These are phyloP conservation scores for Leccinum truebloodii DNA, from an alignment of 768 basidiomycete genomes.

Conservation along the genomic window DNA sequence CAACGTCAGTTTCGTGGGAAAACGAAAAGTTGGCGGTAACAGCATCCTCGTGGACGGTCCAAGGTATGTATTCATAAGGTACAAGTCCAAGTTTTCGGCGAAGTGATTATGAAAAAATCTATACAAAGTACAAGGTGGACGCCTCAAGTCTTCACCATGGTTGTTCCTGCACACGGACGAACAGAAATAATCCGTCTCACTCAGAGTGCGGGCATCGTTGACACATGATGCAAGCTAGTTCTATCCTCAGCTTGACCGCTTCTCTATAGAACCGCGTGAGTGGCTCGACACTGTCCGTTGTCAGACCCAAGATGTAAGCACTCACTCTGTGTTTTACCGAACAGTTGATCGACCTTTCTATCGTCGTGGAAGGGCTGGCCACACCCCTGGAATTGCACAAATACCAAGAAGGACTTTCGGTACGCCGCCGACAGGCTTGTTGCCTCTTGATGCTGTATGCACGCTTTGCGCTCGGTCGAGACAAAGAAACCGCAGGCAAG, in stretches of 20 bases:
- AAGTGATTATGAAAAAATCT: background rate
- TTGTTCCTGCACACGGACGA: constrained; percentile 57
- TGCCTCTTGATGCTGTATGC: constrained; percentile 4
- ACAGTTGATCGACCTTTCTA: constrained; percentile 55
- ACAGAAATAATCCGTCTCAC: constrained; percentile 63
- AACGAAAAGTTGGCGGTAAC: background rate
- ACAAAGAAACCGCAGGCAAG: constrained; percentile 9
- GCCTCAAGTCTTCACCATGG: constrained; percentile 49
- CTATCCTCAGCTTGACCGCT: constrained; percentile 53
- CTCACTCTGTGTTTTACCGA: constrained; percentile 64
- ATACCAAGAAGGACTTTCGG: constrained; percentile 30
- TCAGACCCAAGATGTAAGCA: constrained; percentile 15
- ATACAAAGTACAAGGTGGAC: constrained; percentile 1
- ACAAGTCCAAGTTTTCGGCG: background rate
- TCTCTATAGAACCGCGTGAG: constrained; percentile 42
- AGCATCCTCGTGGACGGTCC: background rate
- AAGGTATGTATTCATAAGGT: background rate
- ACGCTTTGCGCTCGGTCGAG: constrained; percentile 11
- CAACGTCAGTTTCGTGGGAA: too few relatives aligned
- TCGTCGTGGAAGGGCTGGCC: constrained; percentile 57
- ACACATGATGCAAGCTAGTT: constrained; percentile 64
- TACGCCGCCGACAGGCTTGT: constrained; percentile 13
- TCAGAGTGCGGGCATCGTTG: constrained; percentile 52
- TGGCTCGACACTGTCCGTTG: constrained; percentile 3
- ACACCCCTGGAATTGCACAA: constrained; percentile 58